phyloP scores from a whole-genome alignment of 108 stramenopile species.

The Chaetoceros muelleri region DNA sequence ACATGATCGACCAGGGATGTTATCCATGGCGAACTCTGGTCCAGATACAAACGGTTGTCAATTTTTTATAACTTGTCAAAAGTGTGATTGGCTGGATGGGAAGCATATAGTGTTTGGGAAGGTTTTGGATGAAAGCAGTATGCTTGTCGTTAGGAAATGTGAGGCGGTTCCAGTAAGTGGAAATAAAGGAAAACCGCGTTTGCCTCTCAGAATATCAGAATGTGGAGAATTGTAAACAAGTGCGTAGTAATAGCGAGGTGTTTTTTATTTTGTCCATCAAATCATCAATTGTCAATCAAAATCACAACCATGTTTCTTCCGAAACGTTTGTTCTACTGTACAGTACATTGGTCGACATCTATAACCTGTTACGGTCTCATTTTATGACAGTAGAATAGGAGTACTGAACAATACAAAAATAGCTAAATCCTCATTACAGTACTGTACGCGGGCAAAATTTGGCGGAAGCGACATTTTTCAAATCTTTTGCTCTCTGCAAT shows the following conservation, averaged over 20 bases:
- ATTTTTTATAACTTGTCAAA: conserved; percentile 94
- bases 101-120: conserved; percentile 94
- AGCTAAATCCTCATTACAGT: too few species aligned
- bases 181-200: conserved; percentile 39
- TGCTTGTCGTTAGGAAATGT: conserved; percentile 82
- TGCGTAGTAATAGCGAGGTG: background rate
- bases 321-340: background rate
- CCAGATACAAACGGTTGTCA: conserved; percentile 94
- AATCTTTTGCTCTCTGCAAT: too few species aligned
- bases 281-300: background rate
- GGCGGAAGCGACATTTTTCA: too few species aligned
- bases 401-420: too few species aligned
- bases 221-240: conserved; percentile 65
- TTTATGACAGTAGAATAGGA: too few species aligned
- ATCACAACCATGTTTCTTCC: background rate
- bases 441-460: too few species aligned
- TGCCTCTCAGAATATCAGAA: conserved; percentile 60
- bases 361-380: too few species aligned
- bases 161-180: conserved; percentile 79
- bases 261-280: conserved; percentile 3
- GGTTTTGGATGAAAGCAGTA: conserved; percentile 86
- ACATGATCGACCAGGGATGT: conserved; percentile 82
- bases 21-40: conserved; percentile 91
- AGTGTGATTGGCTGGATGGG: conserved; percentile 87
- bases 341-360: conserved; percentile 8